phyloP scores from a whole-genome alignment of 2,329 filamentous ascomycete species.

The Hirsutella rhossiliensis region DNA sequence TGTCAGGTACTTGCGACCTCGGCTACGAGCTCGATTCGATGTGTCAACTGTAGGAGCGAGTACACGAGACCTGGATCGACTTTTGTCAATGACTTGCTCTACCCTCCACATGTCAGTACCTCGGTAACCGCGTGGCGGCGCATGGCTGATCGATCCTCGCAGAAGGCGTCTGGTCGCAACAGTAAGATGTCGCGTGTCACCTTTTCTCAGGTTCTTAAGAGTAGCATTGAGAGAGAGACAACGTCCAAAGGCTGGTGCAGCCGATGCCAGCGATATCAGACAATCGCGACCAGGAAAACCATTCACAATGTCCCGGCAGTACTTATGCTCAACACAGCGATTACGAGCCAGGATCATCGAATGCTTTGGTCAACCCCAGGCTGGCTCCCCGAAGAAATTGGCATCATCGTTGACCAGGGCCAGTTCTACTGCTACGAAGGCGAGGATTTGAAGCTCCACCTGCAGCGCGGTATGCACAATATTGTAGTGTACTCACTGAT shows the following conservation, averaged over 20 bases:
- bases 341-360: constrained; percentile 58
- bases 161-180: constrained; percentile 37
- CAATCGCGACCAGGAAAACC: constrained; percentile 71
- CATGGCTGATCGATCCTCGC: not conserved
- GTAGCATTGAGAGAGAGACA: constrained; percentile 79
- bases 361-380: constrained; percentile 79
- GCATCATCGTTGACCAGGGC: constrained; percentile 80
- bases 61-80: constrained; percentile 68
- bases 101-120: constrained; percentile 39
- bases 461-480: constrained; percentile 67
- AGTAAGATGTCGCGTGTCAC: constrained; percentile 43
- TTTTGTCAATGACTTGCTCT: constrained; percentile 76
- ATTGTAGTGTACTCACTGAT: constrained; percentile 86
- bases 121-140: not conserved
- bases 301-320: constrained; percentile 74
- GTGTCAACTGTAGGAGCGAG: constrained; percentile 78
- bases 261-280: constrained; percentile 82
- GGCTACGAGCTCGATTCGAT: constrained; percentile 64
- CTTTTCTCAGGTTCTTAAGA: constrained; percentile 88
- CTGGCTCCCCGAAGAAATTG: constrained; percentile 90
- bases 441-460: constrained; percentile 69
- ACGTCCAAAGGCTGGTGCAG: constrained; percentile 89
- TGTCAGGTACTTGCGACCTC: constrained; percentile 49
- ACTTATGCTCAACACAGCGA: constrained; percentile 78
- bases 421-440: constrained; percentile 94